Conservation (phyloP, 2,329 filamentous ascomycete species). For the Colletotrichum tabaci region DNA sequence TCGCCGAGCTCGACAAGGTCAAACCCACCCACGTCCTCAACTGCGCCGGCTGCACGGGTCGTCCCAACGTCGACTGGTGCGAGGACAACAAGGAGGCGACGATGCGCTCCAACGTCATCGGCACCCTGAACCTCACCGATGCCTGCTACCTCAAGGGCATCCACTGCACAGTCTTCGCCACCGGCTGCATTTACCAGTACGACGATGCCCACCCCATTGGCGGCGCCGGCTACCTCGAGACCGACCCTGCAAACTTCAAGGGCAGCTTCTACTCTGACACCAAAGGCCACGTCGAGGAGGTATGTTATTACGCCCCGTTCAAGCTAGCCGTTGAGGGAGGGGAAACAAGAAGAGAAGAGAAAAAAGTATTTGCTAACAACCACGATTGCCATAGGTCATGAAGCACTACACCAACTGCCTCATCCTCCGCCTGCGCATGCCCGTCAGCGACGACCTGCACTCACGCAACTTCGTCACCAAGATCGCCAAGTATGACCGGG, state of each 20-base stretch:
- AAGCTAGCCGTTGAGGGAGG: neutral
- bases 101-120: slow-evolving; percentile 77
- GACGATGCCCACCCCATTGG: slow-evolving; percentile 73
- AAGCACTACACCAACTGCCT: slow-evolving; percentile 73
- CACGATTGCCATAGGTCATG: slow-evolving; percentile 62
- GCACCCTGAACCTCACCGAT: slow-evolving; percentile 75
- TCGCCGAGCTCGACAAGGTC: slow-evolving; percentile 69
- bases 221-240: slow-evolving; percentile 73
- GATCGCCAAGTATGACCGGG: slow-evolving; percentile 74
- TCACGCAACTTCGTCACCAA: slow-evolving; percentile 79
- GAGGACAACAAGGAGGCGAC: slow-evolving; percentile 79
- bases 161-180: slow-evolving; percentile 77
- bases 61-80: slow-evolving; percentile 80
- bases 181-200: slow-evolving; percentile 78
- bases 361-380: slow-evolving; percentile 12
- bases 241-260: slow-evolving; percentile 74
- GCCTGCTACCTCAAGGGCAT: slow-evolving; percentile 71
- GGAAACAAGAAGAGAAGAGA: too few species aligned
- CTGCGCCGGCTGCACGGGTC: slow-evolving; percentile 75
- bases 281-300: slow-evolving; percentile 76
- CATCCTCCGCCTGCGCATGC: slow-evolving; percentile 78
- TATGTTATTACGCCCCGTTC: slow-evolving; percentile 50
- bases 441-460: slow-evolving; percentile 77
- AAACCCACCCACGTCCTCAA: slow-evolving; percentile 78
- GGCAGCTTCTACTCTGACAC: slow-evolving; percentile 79